Conservation (phyloP, 2,329 filamentous ascomycete genomes). For the Aspergillus tanneri region DNA sequence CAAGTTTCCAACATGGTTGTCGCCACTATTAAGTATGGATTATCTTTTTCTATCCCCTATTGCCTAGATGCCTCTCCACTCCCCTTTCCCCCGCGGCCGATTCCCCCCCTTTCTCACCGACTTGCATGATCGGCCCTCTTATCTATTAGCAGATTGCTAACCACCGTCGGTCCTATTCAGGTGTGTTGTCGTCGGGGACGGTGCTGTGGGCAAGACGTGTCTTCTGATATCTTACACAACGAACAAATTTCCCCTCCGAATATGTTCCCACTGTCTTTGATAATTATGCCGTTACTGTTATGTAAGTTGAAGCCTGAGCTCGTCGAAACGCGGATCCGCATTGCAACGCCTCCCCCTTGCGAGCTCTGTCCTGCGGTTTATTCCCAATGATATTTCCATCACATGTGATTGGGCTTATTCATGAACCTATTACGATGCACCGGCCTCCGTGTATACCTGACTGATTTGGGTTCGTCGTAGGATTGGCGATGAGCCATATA, state of each 20-base stretch:
- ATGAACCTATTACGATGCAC: neutral
- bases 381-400: neutral
- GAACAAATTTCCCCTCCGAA: conserved; percentile 99
- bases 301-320: conserved; percentile 65
- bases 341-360: neutral
- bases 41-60: conserved; percentile 8
- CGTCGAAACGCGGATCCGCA: neutral
- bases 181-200: conserved; percentile 98
- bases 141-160: conserved; percentile 15
- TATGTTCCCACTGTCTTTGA: conserved; percentile 99
- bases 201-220: conserved; percentile 99
- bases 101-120: conserved; percentile 12
- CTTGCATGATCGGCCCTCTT: conserved; percentile 8
- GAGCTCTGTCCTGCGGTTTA: neutral
- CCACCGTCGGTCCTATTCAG: conserved; percentile 49
- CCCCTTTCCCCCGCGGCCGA: conserved; percentile 5
- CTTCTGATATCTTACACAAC: conserved; percentile 99
- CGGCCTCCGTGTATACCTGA: neutral
- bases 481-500: conserved; percentile 99
- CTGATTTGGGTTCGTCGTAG: conserved; percentile 49
- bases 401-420: neutral
- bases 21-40: conserved; percentile 62
- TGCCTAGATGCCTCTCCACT: conserved; percentile 10
- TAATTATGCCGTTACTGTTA: conserved; percentile 99
- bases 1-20: conserved; percentile 53